phyloP scores from a whole-genome alignment of 768 basidiomycete species.

The Lyophyllum shimeji region DNA sequence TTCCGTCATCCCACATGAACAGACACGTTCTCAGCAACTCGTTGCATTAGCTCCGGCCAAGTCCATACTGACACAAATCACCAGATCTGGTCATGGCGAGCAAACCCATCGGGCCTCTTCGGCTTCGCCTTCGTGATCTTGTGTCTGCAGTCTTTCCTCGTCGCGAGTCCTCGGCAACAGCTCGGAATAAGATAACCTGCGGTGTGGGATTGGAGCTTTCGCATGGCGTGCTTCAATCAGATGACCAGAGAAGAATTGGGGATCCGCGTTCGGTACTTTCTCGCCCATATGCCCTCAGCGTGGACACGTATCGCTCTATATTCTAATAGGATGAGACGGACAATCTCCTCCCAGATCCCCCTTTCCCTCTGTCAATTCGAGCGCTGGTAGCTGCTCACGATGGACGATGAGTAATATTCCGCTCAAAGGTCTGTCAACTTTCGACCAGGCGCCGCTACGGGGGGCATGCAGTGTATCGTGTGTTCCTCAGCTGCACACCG shows the following conservation, averaged over 20 bases:
- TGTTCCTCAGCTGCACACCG: not conserved
- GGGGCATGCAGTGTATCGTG: not conserved
- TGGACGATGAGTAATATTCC: conserved; percentile 10
- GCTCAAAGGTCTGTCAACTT: conserved; percentile 9
- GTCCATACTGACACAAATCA: conserved; percentile 10
- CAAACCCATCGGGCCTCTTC: conserved; percentile 9
- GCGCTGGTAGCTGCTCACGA: not conserved
- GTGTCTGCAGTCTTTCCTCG: not conserved
- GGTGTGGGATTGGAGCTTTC: conserved; percentile 14
- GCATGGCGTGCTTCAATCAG: conserved; percentile 30
- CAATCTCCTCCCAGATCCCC: not conserved
- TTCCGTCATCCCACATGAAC: conserved; percentile 3
- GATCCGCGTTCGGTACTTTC: conserved; percentile 27
- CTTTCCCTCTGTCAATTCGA: not conserved
- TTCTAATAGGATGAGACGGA: conserved; percentile 5
- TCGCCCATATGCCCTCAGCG: conserved; percentile 30
- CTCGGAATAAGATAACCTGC: conserved; percentile 6
- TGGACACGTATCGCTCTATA: conserved; percentile 32
- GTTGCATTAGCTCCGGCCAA: not conserved
- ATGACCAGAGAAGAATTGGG: conserved; percentile 26
- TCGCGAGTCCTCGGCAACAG: conserved; percentile 6
- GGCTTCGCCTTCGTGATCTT: not conserved
- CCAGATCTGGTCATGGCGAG: conserved; percentile 10
- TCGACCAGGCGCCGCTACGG: not conserved
- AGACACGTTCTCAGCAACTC: not conserved